Evolutionary conservation across 1,284 basidiomycete genomes (phyloP).

Genomic region (Naganishia cerealis): DNA sequence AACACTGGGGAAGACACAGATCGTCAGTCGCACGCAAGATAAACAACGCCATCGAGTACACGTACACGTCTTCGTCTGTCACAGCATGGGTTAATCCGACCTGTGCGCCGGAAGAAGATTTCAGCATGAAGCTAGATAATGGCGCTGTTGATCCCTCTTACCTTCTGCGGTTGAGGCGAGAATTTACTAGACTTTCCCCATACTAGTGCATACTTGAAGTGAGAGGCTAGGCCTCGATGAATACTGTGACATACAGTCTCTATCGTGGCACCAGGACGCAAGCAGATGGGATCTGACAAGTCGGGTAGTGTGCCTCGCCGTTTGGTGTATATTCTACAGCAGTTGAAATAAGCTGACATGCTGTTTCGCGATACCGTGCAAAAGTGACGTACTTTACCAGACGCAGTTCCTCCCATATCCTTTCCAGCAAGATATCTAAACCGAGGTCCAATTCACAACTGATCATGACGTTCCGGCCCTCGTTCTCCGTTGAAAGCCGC

Average conservation of each 20-base stretch:
- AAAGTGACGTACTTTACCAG: conserved; percentile 65
- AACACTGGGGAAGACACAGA: conserved; percentile 38
- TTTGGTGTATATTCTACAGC: conserved; percentile 77
- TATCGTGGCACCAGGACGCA: conserved; percentile 87
- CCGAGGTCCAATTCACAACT: conserved; percentile 89
- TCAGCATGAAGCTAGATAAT: conserved; percentile 33
- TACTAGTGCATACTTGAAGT: conserved; percentile 86
- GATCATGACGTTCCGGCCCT: conserved; percentile 76
- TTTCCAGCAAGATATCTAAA: conserved; percentile 80
- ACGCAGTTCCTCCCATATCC: conserved; percentile 83
- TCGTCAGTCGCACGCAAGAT: neutral
- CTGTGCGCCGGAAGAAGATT: conserved; percentile 31
- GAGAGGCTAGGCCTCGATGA: conserved; percentile 80
- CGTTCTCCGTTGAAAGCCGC: conserved; percentile 79
- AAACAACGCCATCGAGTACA: conserved; percentile 36
- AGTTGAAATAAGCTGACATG: neutral
- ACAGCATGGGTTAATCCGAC: conserved; percentile 79
- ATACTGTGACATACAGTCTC: conserved; percentile 93
- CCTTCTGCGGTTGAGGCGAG: conserved; percentile 88
- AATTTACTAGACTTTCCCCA: conserved; percentile 93
- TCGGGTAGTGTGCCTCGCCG: conserved; percentile 93
- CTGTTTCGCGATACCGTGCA: too few relatives aligned
- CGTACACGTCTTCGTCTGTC: conserved; percentile 91
- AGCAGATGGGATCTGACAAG: conserved; percentile 84
- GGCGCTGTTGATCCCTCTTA: conserved; percentile 43